These are phyloP conservation scores for Tylopilus cervinicoccineus DNA, from an alignment of 768 basidiomycete genomes.

Conservation along the genomic window DNA sequence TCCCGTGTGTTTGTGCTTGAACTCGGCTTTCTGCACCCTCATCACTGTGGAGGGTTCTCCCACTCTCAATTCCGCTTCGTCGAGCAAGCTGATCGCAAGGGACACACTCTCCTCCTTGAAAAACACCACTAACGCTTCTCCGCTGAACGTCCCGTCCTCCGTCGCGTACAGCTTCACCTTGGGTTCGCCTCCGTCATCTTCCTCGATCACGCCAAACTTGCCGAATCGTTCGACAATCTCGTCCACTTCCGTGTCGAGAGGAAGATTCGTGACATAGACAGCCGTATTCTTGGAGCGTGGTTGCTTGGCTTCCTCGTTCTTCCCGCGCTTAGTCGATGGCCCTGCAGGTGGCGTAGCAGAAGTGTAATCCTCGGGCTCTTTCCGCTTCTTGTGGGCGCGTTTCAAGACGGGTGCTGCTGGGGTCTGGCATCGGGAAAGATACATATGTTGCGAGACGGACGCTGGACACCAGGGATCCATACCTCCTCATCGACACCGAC, in stretches of 20 bases:
- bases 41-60: slow-evolving; percentile 74
- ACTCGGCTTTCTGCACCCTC: slow-evolving; percentile 73
- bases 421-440: slow-evolving; percentile 44
- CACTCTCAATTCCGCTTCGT: slow-evolving; percentile 86
- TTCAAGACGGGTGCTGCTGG: slow-evolving; percentile 85
- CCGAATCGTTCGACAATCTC: slow-evolving; percentile 85
- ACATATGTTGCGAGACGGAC: slow-evolving; percentile 23
- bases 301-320: slow-evolving; percentile 48
- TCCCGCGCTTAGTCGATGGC: slow-evolving; percentile 66
- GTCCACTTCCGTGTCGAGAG: slow-evolving; percentile 65
- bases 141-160: slow-evolving; percentile 84
- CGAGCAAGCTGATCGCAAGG: slow-evolving; percentile 78
- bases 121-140: slow-evolving; percentile 93
- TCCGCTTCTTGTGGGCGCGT: slow-evolving; percentile 78
- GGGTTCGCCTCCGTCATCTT: slow-evolving; percentile 87
- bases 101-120: slow-evolving; percentile 96
- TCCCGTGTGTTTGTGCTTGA: slow-evolving; percentile 59
- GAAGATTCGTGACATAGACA: slow-evolving; percentile 84
- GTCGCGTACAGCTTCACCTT: slow-evolving; percentile 94
- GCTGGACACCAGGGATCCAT: slow-evolving; percentile 28
- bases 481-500: slow-evolving; percentile 93
- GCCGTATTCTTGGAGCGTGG: slow-evolving; percentile 86
- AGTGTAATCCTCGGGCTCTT: slow-evolving; percentile 68
- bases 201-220: slow-evolving; percentile 89
- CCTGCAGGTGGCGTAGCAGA: slow-evolving; percentile 47